These are phyloP conservation scores for Penicillium decumbens DNA, from an alignment of 2,329 filamentous ascomycete species.

Conservation along the genomic window DNA sequence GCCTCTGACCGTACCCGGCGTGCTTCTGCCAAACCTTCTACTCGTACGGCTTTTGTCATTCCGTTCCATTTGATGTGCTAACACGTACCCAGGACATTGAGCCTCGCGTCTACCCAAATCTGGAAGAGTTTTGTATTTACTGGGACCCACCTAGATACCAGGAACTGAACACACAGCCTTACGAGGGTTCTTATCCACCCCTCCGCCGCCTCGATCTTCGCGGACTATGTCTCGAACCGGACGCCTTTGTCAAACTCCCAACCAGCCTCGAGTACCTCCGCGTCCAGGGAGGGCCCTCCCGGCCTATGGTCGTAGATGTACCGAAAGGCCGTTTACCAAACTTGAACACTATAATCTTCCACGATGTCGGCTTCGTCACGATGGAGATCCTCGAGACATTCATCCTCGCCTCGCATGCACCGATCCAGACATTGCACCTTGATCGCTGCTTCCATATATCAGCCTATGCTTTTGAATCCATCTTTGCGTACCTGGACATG, in stretches of 20 bases:
- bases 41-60: neutral
- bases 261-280: conserved; percentile 28
- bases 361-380: conserved; percentile 25
- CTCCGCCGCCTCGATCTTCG: conserved; percentile 30
- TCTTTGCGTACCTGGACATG: neutral
- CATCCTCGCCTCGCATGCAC: conserved; percentile 18
- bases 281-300: conserved; percentile 22
- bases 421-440: conserved; percentile 25
- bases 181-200: conserved; percentile 11
- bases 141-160: conserved; percentile 24
- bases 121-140: conserved; percentile 32
- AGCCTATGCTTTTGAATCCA: neutral
- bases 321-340: conserved; percentile 17
- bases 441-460: conserved; percentile 23
- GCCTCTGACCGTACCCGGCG: neutral
- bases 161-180: conserved; percentile 12
- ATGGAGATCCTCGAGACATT: conserved; percentile 12
- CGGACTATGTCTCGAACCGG: conserved; percentile 19
- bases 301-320: neutral
- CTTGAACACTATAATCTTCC: conserved; percentile 28
- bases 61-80: neutral
- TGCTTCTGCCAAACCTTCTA: neutral
- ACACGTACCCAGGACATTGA: conserved; percentile 3
- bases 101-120: conserved; percentile 23
- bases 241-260: conserved; percentile 23